phyloP scores from a whole-genome alignment of 495 filamentous ascomycete genomes.

The Lasiosphaeria hispida region DNA sequence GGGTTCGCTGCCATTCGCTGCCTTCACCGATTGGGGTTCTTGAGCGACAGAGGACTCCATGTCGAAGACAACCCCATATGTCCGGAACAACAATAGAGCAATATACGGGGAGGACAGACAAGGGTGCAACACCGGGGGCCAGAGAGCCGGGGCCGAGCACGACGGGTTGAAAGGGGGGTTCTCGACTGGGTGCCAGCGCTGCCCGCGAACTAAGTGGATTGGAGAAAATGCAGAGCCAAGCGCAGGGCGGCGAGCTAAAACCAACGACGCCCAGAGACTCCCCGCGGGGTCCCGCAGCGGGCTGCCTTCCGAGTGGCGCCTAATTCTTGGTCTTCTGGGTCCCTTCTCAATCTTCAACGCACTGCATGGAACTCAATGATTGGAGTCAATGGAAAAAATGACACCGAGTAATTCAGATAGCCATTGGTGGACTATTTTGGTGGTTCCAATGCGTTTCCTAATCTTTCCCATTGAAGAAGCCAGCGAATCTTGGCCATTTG shows the following conservation, averaged over 20 bases:
- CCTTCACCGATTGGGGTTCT: not conserved
- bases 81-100: not conserved
- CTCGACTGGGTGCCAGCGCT: no score
- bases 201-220: not conserved
- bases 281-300: not conserved
- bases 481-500: no score
- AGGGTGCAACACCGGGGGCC: not conserved
- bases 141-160: not conserved
- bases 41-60: conserved; percentile 8
- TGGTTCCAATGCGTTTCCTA: no score
- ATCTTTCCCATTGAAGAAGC: no score
- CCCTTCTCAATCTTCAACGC: no score
- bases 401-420: no score
- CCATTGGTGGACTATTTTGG: no score
- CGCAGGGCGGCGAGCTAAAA: conserved; percentile 6
- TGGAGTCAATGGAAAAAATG: no score
- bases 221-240: conserved; percentile 6
- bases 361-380: no score
- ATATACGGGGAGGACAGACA: not conserved
- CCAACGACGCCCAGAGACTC: conserved; percentile 1
- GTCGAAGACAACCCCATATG: conserved; percentile 8
- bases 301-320: not conserved
- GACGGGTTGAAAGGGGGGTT: not conserved
- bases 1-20: conserved; percentile 1
- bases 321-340: no score